Percentiles rank a stretch among this genome's conserved stretches.
Conservation (phyloP, 2,329 filamentous ascomycete species). For the Niveomyces coronatus region DNA sequence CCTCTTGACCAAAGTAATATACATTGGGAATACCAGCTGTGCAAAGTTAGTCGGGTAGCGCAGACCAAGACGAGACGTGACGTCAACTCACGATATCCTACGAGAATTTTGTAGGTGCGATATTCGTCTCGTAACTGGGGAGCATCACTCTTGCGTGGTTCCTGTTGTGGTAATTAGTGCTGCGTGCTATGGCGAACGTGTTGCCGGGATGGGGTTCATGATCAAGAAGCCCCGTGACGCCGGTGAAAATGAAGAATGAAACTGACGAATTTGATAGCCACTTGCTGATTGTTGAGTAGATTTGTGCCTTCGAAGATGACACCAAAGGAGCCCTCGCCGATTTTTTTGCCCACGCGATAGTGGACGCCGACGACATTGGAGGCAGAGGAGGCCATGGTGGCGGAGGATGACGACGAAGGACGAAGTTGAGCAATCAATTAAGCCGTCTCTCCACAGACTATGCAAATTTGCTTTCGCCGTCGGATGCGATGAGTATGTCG, state of each 20-base stretch:
- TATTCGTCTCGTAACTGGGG: constrained; percentile 97
- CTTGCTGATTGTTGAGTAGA: constrained; percentile 96
- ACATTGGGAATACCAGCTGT: constrained; percentile 96
- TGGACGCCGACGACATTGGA: constrained; percentile 98
- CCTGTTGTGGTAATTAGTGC: constrained; percentile 41
- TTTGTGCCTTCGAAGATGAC: constrained; percentile 99
- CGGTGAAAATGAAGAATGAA: neutral
- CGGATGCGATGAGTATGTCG: neutral
- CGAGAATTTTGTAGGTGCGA: constrained; percentile 97
- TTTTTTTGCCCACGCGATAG: constrained; percentile 98
- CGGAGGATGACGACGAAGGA: constrained; percentile 3
- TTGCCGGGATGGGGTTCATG: too few relatives aligned
- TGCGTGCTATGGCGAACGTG: neutral
- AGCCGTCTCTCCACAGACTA: too few relatives aligned
- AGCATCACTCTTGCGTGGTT: constrained; percentile 97
- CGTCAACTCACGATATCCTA: constrained; percentile 79
- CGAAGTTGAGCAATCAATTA: neutral
- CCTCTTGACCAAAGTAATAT: constrained; percentile 98
- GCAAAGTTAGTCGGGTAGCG: constrained; percentile 11
- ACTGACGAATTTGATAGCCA: constrained; percentile 98
- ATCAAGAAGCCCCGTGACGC: neutral
- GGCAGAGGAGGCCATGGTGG: constrained; percentile 70
- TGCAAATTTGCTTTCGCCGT: neutral
- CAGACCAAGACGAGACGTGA: constrained; percentile 20
- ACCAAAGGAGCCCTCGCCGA: constrained; percentile 96